Evolutionary conservation across 2,329 filamentous ascomycete species (phyloP), one percentile per base, ranked within the genome.

Genomic region (Paecilomyces variotii): DNA sequence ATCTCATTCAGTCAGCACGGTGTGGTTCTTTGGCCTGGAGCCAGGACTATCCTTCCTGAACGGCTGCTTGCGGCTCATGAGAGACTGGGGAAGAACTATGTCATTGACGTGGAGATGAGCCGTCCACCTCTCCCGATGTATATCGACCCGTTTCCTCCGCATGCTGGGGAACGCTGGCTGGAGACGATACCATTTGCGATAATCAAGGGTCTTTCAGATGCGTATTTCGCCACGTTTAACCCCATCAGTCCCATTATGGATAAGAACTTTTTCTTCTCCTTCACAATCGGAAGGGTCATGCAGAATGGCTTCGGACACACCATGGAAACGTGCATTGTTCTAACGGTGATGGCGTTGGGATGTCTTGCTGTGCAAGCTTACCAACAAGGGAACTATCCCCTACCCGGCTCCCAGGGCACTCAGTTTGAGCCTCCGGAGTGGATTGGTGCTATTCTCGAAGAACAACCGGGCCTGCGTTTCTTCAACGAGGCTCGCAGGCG

Each of bases 201-300:
- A 49, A 74, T 82, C 57, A 80, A 79, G 60, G 79, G 79, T 0
- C 71, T 83, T n/a, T 76, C 78, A 7, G 78, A 82, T 67, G 78
- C 78, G 0, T 83, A 81, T 60, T 83, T 83, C 64, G 72, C 77
- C n/a, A 79, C 80, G 0, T 82, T 82, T 62, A 80, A 82, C 62
- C 79, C 79, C 0, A 80, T 75, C 28, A 81, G 77, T 14, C 81
- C 81, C 0, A 76, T 82, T 25, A 75, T 83, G 56, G 80, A 83
- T 61, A 79, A 80, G 58, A 75, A 75, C 19, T 76, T 80, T 57
- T 83, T 81, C 65, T 79, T 79, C 63, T 74, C 79, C 1, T 79
- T 74, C 60, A 82, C 79, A 0, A 73, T 83, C 4, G 75, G 77
- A 10, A 66, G 74, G 2, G 80, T 78, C 2, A 74, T 81, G 54